Percentiles rank a stretch among this genome's conserved stretches.
Evolutionary conservation across 176 grass and related monocot genomes (phyloP).

Genomic region (sorghum (Sorghum bicolor)): Sorghum_bicolor_NCBIv3 NC_012870.2:35062001-35062500

Average conservation of each 20-base stretch:
- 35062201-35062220: too few relatives aligned
- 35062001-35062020: too few relatives aligned
- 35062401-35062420: too few relatives aligned
- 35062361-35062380: neutral
- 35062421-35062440: too few relatives aligned
- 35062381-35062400: neutral
- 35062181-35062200: too few relatives aligned
- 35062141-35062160: slow-evolving; percentile 13
- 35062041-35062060: neutral
- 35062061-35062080: neutral
- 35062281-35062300: neutral
- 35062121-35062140: neutral
- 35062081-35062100: too few relatives aligned
- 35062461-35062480: neutral
- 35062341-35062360: neutral
- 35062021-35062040: neutral
- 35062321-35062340: slow-evolving; percentile 20
- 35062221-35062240: too few relatives aligned
- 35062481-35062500: neutral
- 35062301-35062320: neutral
- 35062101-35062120: slow-evolving; percentile 2
- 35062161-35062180: neutral
- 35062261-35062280: neutral
- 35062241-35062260: too few relatives aligned
- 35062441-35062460: too few relatives aligned